Percentiles rank a stretch among this genome's conserved stretches.
These are phyloP conservation scores for Magnolia changhungtana DNA, from an alignment of 164 flowering plant species.

Conservation along the genomic window DNA sequence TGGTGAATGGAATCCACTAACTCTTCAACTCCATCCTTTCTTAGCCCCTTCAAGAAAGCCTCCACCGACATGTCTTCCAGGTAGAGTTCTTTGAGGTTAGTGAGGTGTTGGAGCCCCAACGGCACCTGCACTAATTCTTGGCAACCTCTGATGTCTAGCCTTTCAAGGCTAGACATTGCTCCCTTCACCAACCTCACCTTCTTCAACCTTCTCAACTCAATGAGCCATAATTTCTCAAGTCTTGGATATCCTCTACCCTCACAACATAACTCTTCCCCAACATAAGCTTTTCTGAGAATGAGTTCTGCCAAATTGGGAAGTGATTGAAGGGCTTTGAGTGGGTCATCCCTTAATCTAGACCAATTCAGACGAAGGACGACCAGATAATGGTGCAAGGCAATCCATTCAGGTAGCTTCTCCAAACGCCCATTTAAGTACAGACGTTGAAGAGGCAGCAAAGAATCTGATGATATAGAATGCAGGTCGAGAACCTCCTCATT, in stretches of 20 bases:
- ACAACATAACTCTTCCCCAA: neutral
- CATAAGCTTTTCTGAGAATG: neutral
- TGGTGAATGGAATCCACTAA: neutral
- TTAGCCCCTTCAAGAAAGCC: neutral
- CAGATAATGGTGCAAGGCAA: neutral
- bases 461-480: neutral
- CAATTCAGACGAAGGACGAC: neutral
- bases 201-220: neutral
- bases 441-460: neutral
- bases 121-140: neutral
- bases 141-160: neutral
- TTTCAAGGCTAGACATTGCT: neutral
- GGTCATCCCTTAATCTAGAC: neutral
- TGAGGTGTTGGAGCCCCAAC: neutral
- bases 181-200: neutral
- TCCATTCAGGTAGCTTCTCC: neutral
- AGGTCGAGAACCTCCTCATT: neutral
- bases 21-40: too few species aligned
- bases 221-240: neutral
- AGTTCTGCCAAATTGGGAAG: neutral
- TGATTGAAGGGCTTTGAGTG: neutral
- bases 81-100: neutral
- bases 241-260: neutral
- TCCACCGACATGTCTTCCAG: neutral
- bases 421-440: neutral